Evolutionary conservation across 805 yeast genomes (phyloP).

Genomic region (Monosporozyma unispora): DNA sequence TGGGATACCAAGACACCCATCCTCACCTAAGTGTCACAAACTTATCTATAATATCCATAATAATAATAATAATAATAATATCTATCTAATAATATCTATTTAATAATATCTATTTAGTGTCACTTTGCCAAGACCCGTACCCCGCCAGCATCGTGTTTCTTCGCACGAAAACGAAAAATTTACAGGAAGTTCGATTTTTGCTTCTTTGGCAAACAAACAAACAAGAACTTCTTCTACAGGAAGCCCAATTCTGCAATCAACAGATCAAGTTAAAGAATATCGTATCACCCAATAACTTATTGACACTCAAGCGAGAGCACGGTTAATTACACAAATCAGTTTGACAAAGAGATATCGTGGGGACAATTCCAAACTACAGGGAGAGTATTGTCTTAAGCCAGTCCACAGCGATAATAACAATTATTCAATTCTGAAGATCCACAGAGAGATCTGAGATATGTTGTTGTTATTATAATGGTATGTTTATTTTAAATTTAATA

Average conservation of each 20-base stretch:
- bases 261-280: neutral
- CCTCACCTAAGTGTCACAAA: constrained; percentile 5
- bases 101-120: neutral
- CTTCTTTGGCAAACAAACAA: neutral
- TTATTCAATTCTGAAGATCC: neutral
- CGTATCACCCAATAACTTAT: neutral
- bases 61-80: neutral
- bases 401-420: neutral
- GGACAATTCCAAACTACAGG: too few relatives aligned
- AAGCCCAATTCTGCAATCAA: neutral
- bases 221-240: neutral
- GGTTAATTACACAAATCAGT: too few relatives aligned
- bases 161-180: neutral
- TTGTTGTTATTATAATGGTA: neutral
- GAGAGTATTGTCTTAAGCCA: too few relatives aligned
- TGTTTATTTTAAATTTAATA: neutral
- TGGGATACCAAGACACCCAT: constrained; percentile 19
- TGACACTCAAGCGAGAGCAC: too few relatives aligned
- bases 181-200: neutral
- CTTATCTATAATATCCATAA: too few relatives aligned
- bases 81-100: neutral
- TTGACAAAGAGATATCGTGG: neutral
- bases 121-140: neutral
- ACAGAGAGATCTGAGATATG: neutral
- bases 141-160: neutral